These are phyloP conservation scores for Fusarium sp. DNA, from an alignment of 2,329 filamentous ascomycete genomes.

Conservation along the genomic window DNA sequence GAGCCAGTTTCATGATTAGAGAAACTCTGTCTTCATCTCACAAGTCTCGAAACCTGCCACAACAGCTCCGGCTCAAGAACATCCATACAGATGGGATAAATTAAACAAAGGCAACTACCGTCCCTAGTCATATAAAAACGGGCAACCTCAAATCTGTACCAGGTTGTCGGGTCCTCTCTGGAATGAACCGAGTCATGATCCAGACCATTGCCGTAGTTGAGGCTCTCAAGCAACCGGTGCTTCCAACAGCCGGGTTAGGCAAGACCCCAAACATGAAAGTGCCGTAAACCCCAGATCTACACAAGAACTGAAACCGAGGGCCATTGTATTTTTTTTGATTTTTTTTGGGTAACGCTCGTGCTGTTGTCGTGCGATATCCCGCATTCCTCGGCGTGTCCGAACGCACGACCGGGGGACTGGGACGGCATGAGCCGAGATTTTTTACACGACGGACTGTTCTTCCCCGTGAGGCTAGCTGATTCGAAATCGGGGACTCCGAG, in stretches of 20 bases:
- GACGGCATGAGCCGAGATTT: not conserved
- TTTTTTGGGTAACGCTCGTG: not conserved
- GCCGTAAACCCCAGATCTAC: not conserved
- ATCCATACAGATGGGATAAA: too few species aligned
- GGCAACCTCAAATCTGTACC: not conserved
- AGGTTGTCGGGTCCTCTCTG: not conserved
- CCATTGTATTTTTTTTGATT: too few species aligned
- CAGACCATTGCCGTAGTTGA: not conserved
- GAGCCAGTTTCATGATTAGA: not conserved
- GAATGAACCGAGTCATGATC: constrained; percentile 18
- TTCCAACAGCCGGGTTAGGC: not conserved
- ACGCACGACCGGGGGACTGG: not conserved
- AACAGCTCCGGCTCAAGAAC: not conserved
- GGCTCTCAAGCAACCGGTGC: not conserved
- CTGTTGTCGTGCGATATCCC: not conserved
- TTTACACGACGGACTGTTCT: not conserved
- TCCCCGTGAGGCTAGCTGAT: not conserved
- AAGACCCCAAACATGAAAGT: not conserved
- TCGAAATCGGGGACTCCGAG: not conserved
- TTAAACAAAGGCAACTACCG: not conserved
- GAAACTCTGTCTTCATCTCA: not conserved
- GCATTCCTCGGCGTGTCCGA: not conserved
- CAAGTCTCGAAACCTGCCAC: not conserved
- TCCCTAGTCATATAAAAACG: not conserved
- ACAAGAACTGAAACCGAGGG: not conserved